Conservation (phyloP, 768 basidiomycete genomes). For the Podaxis sp. region DNA sequence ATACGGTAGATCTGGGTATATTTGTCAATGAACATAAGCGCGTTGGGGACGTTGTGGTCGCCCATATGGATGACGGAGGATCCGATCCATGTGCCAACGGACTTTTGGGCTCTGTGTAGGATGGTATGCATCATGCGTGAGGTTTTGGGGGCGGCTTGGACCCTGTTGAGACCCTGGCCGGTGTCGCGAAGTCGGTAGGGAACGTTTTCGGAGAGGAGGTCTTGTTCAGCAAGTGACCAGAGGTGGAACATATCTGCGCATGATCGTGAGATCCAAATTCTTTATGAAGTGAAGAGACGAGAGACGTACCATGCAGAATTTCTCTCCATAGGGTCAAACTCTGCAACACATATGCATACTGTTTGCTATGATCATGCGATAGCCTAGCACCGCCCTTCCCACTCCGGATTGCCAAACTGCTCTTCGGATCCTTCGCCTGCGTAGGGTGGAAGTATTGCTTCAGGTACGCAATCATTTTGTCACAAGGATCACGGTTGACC, state of each 20-base stretch:
- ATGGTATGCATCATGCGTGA: slow-evolving; percentile 89
- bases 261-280: neutral
- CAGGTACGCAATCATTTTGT: slow-evolving; percentile 73
- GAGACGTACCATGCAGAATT: slow-evolving; percentile 66
- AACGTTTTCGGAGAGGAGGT: slow-evolving; percentile 70
- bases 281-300: neutral
- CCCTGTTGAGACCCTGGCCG: slow-evolving; percentile 87
- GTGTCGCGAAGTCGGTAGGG: slow-evolving; percentile 83
- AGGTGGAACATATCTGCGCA: slow-evolving; percentile 79
- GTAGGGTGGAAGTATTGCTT: slow-evolving; percentile 77
- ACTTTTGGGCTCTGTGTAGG: slow-evolving; percentile 76
- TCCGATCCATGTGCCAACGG: slow-evolving; percentile 81
- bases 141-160: slow-evolving; percentile 83
- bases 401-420: slow-evolving; percentile 74
- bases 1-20: slow-evolving; percentile 92
- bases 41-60: slow-evolving; percentile 81
- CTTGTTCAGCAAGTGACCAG: slow-evolving; percentile 78
- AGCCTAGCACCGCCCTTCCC: slow-evolving; percentile 77
- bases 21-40: slow-evolving; percentile 88
- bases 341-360: slow-evolving; percentile 83
- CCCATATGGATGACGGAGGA: slow-evolving; percentile 89
- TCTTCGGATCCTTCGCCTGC: slow-evolving; percentile 56
- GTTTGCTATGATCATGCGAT: slow-evolving; percentile 80
- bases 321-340: slow-evolving; percentile 86
- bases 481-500: slow-evolving; percentile 84